A percentile compares a stretch with the other conserved stretches of the same genome.
phyloP scores from a whole-genome alignment of 2,329 filamentous ascomycete species.

The Cryphonectria parasitica region DNA sequence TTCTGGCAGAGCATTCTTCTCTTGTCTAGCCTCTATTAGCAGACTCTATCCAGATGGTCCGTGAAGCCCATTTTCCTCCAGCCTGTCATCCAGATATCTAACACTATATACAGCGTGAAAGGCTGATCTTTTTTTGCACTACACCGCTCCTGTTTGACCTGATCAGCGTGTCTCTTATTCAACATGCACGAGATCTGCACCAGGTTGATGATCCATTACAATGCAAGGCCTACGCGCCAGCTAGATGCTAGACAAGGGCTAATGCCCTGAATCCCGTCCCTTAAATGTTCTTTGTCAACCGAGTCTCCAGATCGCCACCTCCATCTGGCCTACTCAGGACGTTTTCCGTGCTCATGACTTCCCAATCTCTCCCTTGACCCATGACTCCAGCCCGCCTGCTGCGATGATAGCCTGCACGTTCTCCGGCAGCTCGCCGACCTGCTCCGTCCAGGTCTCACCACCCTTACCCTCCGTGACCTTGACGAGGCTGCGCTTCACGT shows the following conservation, averaged over 20 bases:
- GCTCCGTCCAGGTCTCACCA: conserved; percentile 73
- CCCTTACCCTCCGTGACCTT: conserved; percentile 70
- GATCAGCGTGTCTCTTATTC: not conserved
- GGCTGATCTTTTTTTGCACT: too few species aligned
- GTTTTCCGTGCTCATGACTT: not conserved
- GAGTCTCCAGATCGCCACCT: not conserved
- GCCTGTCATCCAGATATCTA: too few species aligned
- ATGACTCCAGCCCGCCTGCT: conserved; percentile 76
- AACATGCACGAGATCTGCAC: not conserved
- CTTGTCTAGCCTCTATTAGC: too few species aligned
- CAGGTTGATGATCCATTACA: too few species aligned
- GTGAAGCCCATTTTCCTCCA: too few species aligned
- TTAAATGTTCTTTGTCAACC: not conserved
- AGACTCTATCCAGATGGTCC: too few species aligned
- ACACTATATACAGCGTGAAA: too few species aligned
- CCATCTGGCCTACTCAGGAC: not conserved
- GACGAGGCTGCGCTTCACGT: conserved; percentile 73
- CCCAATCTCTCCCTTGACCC: conserved; percentile 74
- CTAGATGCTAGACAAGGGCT: not conserved
- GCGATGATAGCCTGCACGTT: conserved; percentile 89
- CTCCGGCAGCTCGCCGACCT: conserved; percentile 79
- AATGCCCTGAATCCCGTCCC: not conserved
- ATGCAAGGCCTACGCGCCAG: too few species aligned
- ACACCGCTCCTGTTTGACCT: too few species aligned
- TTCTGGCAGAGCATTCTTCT: too few species aligned